These are phyloP conservation scores for Arthrocladium fulminans DNA, from an alignment of 2,329 filamentous ascomycete genomes.

Conservation along the genomic window DNA sequence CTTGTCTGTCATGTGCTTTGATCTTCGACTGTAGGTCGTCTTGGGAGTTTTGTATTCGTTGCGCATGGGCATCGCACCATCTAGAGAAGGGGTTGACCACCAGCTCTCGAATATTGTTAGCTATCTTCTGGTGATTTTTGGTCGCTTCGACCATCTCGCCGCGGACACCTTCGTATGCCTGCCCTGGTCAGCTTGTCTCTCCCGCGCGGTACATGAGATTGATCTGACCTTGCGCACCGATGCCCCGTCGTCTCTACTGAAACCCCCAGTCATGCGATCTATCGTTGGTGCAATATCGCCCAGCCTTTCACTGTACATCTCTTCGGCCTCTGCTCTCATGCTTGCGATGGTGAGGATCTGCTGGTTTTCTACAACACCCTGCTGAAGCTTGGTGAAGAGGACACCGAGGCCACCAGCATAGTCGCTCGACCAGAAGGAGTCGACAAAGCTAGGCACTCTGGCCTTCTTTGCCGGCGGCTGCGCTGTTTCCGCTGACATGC, in stretches of 20 bases:
- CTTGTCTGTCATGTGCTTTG: conserved; percentile 87
- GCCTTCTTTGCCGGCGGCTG: conserved; percentile 11
- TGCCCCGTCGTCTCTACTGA: conserved; percentile 84
- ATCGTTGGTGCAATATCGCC: conserved; percentile 72
- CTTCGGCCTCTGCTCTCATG: conserved; percentile 92
- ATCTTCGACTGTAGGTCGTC: conserved; percentile 86
- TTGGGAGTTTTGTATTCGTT: conserved; percentile 83
- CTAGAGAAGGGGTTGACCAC: conserved; percentile 89
- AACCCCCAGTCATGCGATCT: conserved; percentile 75
- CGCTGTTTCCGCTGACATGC: conserved; percentile 5
- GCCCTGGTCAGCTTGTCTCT: background rate
- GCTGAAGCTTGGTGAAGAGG: conserved; percentile 91
- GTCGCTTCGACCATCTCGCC: conserved; percentile 86
- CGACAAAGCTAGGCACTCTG: conserved; percentile 79
- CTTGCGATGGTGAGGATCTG: conserved; percentile 86
- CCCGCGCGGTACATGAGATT: background rate
- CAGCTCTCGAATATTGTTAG: conserved; percentile 88
- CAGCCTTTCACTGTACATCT: conserved; percentile 72
- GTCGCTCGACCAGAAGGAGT: conserved; percentile 96
- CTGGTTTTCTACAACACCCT: conserved; percentile 89
- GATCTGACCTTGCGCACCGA: conserved; percentile 77
- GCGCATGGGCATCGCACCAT: conserved; percentile 93
- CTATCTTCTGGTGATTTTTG: conserved; percentile 88
- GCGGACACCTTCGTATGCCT: conserved; percentile 92
- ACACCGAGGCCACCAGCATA: conserved; percentile 94